phyloP scores from a whole-genome alignment of 2,329 filamentous ascomycete genomes.

The Cladosporium cucumerinum region DNA sequence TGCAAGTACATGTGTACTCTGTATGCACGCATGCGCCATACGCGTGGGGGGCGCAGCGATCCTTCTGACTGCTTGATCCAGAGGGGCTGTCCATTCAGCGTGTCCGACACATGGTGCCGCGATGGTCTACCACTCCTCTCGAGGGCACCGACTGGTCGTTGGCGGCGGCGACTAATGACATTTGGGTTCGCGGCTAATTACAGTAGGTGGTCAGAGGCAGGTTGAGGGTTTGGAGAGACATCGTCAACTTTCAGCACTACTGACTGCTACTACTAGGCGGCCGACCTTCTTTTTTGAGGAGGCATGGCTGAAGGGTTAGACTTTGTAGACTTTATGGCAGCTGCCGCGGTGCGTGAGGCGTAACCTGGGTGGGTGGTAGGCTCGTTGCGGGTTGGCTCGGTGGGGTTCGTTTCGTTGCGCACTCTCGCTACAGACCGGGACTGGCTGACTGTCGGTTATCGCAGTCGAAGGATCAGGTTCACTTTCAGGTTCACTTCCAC shows the following conservation, averaged over 20 bases:
- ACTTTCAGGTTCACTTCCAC: slow-evolving; percentile 3
- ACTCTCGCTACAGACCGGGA: slow-evolving; percentile 4
- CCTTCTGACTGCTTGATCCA: slow-evolving; percentile 6
- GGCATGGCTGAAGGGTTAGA: background rate
- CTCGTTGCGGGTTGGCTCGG: background rate
- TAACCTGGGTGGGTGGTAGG: too few species aligned
- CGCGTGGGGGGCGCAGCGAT: background rate
- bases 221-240: slow-evolving; percentile 2
- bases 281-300: background rate
- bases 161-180: background rate
- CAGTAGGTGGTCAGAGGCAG: background rate
- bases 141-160: background rate
- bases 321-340: background rate
- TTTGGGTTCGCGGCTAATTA: slow-evolving; percentile 5
- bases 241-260: background rate
- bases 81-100: background rate
- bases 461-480: background rate
- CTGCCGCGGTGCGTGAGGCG: background rate
- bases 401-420: background rate
- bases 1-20: background rate
- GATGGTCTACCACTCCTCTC: background rate
- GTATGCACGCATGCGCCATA: slow-evolving; percentile 1
- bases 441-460: background rate
- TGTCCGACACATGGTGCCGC: background rate
- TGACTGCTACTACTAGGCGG: background rate